These are phyloP conservation scores for Oidiodendron maius DNA, from an alignment of 495 filamentous ascomycete species.

Conservation along the genomic window DNA sequence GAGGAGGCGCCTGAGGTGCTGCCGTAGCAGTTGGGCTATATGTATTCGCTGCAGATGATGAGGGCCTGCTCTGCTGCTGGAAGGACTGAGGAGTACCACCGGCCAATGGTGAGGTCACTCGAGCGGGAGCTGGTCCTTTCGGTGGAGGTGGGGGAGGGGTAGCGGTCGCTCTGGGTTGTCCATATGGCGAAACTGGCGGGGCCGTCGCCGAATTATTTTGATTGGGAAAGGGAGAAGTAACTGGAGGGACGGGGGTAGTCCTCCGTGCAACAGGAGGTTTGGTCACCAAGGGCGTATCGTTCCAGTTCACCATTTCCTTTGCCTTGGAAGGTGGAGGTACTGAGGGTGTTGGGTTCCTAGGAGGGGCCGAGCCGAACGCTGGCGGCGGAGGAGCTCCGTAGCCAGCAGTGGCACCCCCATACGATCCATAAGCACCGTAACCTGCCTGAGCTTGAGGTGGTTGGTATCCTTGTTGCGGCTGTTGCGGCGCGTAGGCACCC, in stretches of 20 bases:
- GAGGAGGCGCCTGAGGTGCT: conserved; percentile 27
- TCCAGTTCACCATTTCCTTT: conserved; percentile 76
- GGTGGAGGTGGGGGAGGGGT: conserved; percentile 52
- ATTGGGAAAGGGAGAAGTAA: conserved; percentile 63
- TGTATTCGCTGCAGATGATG: conserved; percentile 61
- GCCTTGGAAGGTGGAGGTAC: conserved; percentile 61
- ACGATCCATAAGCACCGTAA: neutral
- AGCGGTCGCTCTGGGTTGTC: conserved; percentile 30
- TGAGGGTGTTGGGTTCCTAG: conserved; percentile 51
- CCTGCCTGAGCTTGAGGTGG: conserved; percentile 13
- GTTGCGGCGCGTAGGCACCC: conserved; percentile 24
- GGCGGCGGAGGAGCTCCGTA: conserved; percentile 27
- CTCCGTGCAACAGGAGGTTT: conserved; percentile 65
- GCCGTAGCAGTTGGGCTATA: conserved; percentile 62
- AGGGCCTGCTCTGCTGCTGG: conserved; percentile 39
- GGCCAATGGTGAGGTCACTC: conserved; percentile 47
- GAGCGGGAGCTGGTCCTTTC: conserved; percentile 46
- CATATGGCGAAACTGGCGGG: conserved; percentile 41
- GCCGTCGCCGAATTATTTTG: conserved; percentile 39
- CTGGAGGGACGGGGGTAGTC: conserved; percentile 60
- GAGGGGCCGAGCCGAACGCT: conserved; percentile 17
- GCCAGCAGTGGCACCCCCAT: conserved; percentile 3
- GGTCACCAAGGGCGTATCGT: conserved; percentile 85
- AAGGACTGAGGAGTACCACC: conserved; percentile 40
- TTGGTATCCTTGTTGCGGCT: conserved; percentile 19